Base-by-base conservation (phyloP, 306 rosid genomes). In the Glycine soja region DNA sequence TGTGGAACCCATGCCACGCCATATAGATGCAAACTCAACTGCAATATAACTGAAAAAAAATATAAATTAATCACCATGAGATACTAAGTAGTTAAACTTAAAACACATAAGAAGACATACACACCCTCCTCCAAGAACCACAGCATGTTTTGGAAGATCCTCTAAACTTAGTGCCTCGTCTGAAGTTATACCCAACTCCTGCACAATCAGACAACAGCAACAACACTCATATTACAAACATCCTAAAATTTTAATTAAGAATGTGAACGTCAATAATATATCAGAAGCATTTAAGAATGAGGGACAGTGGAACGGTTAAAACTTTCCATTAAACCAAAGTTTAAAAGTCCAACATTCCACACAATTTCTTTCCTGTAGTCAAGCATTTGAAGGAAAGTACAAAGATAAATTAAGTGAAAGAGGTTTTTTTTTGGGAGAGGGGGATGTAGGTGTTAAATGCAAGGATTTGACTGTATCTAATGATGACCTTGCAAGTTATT, bases 151-250 rank as follows among this genome's bases (percentile, higher is more conserved):
- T 40, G 99, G 99, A 3, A 91, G 82, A 66, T 95, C 94, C 81
- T 95, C 98, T 80, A 95, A 82, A 91, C 99, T 95, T 89, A 95
- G 86, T 61, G 99, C 99, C 92, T 95, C 98, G 24, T 95, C 98
- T 19, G 99, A 95, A 73, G 99, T 93, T 85, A 95, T 93, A 76
- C 86, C 94, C 81, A 90, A 89, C 87, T 95, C 98, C 99, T 95
- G 81, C 76, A 84, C 45, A 76, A 70, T 66, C 11, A 65, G 61
- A 14, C 67, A 56, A 40, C 46, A 65, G 8, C 40, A 56, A 66
- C 75, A 32, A 78, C 72, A 64, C n/a, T 64, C 30, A 62, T 7
- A 58, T 63, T 10, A 19, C 50, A 58, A 2, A 46, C 19, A 56
- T 72, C 15, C 78, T 77, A 57, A 57, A 75, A 13, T 43, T 63